Conservation (phyloP, 768 basidiomycete genomes). For the Serendipita sp. region DNA sequence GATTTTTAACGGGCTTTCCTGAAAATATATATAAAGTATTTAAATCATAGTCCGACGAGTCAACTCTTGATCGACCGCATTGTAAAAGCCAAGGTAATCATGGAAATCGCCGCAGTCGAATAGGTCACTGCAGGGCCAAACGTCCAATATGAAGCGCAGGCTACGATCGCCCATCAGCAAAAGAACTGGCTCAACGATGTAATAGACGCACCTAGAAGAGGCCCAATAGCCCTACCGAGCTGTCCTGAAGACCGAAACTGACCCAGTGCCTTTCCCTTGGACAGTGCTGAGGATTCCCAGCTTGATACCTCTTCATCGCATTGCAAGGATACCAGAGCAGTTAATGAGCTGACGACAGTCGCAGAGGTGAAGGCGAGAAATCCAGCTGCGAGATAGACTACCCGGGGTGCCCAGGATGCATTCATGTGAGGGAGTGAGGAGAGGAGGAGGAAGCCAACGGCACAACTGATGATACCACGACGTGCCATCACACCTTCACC, state of each 20-base stretch:
- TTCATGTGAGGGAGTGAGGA: constrained; percentile 49
- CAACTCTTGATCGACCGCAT: constrained; percentile 39
- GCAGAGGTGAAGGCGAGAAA: constrained; percentile 89
- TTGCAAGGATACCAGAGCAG: constrained; percentile 78
- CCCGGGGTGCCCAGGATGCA: constrained; percentile 26
- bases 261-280: constrained; percentile 74
- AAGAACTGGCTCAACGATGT: background rate
- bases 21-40: background rate
- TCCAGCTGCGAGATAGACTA: constrained; percentile 49
- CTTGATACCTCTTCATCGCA: constrained; percentile 63
- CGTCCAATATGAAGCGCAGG: constrained; percentile 80
- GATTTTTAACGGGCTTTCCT: background rate
- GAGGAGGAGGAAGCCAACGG: constrained; percentile 52
- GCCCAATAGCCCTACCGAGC: constrained; percentile 83
- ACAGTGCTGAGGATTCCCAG: constrained; percentile 50
- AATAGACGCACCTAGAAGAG: constrained; percentile 53
- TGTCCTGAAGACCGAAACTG: constrained; percentile 86
- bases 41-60: constrained; percentile 8
- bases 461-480: constrained; percentile 62
- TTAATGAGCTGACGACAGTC: constrained; percentile 87
- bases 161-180: constrained; percentile 24
- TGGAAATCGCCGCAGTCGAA: constrained; percentile 42
- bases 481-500: constrained; percentile 76
- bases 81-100: constrained; percentile 38
- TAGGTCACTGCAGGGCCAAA: constrained; percentile 75